Evolutionary conservation across 768 basidiomycete genomes (phyloP).

Genomic region (Lentinula sp.): DNA sequence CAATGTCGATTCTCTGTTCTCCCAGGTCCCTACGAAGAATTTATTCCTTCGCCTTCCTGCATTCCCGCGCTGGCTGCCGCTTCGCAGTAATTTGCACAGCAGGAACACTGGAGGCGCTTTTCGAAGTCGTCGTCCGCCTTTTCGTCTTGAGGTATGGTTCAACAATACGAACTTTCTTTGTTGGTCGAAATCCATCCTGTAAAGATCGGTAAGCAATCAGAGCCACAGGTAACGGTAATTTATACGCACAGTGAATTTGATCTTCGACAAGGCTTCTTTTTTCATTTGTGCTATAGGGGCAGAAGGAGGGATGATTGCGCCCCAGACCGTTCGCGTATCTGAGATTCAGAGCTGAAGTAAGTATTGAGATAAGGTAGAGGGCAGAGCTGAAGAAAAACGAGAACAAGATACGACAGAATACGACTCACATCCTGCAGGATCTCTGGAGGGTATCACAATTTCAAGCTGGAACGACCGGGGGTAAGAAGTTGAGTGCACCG

Average conservation of each 20-base stretch:
- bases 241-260: background rate
- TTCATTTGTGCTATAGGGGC: background rate
- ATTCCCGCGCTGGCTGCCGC: background rate
- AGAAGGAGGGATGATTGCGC: slow-evolving; percentile 1
- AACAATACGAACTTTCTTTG: background rate
- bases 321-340: slow-evolving; percentile 4
- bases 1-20: no score
- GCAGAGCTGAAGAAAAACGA: background rate
- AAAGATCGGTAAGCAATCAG: background rate
- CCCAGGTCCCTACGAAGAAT: background rate
- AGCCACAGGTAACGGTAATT: background rate
- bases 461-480: background rate
- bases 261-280: background rate
- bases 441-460: background rate
- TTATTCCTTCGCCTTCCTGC: background rate
- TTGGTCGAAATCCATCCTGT: background rate
- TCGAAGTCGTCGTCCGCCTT: background rate
- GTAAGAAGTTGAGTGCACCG: background rate
- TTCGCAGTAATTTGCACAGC: background rate
- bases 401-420: background rate
- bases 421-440: background rate
- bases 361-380: background rate
- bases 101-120: background rate
- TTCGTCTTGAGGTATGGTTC: background rate
- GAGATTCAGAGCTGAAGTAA: background rate